Evolutionary conservation across 1,284 basidiomycete species (phyloP).

Genomic region (Takashimella koratensis): DNA sequence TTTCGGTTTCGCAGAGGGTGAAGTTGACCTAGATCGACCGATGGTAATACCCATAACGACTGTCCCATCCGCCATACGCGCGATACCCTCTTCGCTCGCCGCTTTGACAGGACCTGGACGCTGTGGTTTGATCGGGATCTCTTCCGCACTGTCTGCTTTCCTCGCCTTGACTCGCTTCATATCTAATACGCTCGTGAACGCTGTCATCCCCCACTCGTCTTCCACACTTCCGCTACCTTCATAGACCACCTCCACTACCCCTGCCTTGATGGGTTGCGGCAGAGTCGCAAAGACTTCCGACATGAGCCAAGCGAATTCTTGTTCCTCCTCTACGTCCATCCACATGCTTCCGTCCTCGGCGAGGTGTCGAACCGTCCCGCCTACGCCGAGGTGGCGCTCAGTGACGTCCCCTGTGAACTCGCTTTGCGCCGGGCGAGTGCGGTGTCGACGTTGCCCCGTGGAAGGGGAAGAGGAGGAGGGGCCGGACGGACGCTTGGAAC

Average conservation of each 20-base stretch:
- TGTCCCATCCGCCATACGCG: no score
- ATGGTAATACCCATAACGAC: no score
- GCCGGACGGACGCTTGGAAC: not conserved
- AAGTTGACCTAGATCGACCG: not conserved
- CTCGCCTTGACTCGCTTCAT: no score
- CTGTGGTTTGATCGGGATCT: no score
- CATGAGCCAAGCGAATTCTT: slow-evolving; percentile 40
- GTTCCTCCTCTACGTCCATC: slow-evolving; percentile 42
- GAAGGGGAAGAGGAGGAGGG: not conserved
- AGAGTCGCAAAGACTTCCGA: slow-evolving; percentile 14
- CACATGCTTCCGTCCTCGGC: slow-evolving; percentile 32
- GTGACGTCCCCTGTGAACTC: not conserved
- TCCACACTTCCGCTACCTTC: slow-evolving; percentile 4
- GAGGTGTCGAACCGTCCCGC: slow-evolving; percentile 17
- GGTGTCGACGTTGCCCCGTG: not conserved
- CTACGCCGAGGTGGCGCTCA: slow-evolving; percentile 18
- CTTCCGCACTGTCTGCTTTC: no score
- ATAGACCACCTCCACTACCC: not conserved
- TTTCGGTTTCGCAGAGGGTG: not conserved
- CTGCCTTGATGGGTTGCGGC: slow-evolving; percentile 4
- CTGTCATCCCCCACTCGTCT: slow-evolving; percentile 27
- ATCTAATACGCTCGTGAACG: slow-evolving; percentile 21
- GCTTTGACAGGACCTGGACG: not conserved
- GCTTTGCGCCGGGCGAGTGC: not conserved
- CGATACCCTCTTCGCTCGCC: no score